A percentile compares a stretch with the other conserved stretches of the same genome.
These are phyloP conservation scores for Botryotinia convoluta DNA, from an alignment of 2,329 filamentous ascomycete genomes.

Conservation along the genomic window DNA sequence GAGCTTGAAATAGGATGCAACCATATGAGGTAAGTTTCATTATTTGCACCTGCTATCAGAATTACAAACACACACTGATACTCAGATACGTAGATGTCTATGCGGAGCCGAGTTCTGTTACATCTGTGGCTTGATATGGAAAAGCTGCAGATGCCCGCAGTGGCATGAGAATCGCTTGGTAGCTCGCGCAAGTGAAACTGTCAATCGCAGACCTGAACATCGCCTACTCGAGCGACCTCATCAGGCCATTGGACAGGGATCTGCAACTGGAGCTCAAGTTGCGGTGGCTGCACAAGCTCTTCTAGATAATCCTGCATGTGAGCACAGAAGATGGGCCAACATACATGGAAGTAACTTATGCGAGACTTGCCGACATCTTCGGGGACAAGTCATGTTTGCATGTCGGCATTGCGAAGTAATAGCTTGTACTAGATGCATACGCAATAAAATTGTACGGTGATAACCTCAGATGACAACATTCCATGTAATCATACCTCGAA, in stretches of 20 bases:
- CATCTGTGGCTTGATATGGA: slow-evolving; percentile 45
- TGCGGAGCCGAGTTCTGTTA: slow-evolving; percentile 53
- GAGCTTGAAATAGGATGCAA: slow-evolving; percentile 52
- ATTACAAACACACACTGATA: slow-evolving; percentile 20
- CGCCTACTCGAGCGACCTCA: neutral
- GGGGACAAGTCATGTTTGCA: slow-evolving; percentile 45
- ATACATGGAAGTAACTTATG: slow-evolving; percentile 46
- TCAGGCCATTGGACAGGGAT: neutral
- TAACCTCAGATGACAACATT: too few species aligned
- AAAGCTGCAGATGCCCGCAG: slow-evolving; percentile 41
- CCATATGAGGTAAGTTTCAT: slow-evolving; percentile 58
- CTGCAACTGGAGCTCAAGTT: slow-evolving; percentile 39
- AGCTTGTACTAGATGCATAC: too few species aligned
- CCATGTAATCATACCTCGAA: too few species aligned
- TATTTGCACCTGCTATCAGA: too few species aligned
- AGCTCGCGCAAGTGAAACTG: slow-evolving; percentile 38
- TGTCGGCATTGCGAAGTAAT: too few species aligned
- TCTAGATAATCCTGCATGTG: slow-evolving; percentile 44
- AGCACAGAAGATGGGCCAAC: slow-evolving; percentile 40
- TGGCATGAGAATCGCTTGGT: slow-evolving; percentile 42
- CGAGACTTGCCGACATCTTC: slow-evolving; percentile 42
- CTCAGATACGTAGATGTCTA: slow-evolving; percentile 41
- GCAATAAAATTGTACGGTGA: too few species aligned
- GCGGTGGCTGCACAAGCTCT: slow-evolving; percentile 31
- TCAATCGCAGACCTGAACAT: slow-evolving; percentile 27